Evolutionary conservation across 2,329 filamentous ascomycete genomes (phyloP), one percentile per base, ranked within the genome.

Genomic region (Beauveria australis): DNA sequence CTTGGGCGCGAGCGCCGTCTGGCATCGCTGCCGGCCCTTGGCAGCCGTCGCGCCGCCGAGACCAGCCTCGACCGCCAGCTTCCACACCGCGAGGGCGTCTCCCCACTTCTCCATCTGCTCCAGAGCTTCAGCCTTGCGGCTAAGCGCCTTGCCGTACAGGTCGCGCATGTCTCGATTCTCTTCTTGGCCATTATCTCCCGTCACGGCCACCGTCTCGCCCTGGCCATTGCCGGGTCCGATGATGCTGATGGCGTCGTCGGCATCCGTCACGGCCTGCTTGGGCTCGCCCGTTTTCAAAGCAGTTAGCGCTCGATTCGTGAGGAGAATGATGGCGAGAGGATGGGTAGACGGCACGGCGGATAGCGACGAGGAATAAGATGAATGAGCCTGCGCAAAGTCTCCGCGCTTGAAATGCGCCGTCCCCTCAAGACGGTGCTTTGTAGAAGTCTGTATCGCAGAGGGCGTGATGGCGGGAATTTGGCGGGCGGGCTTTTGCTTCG

Each of bases 91-190:
- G 0, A 85, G 86, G 1, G 94, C 94, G 55, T 97, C 93, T 3
- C 78, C 75, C 93, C 93, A 99, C 71, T 89, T 91, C 76, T 99
- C 94, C 80, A 99, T 88, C 70, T 96, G 89, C 73, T 99, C 94
- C 8, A 97, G 80, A 1, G 92, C 94, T 75, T 99, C 94, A 1
- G 94, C 94, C 77, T 97, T 97, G 59, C 94, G 88, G 76, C 90
- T 93, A 33, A 97, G 77, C 0, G 93, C 93, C 73, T 97, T 99
- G 58, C 91, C 92, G 70, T 89, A 97, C 64, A 96, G 89, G 19
- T 96, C 92, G 64, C 85, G 89, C 90, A 99, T 96, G 53, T 93
- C 88, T 66, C 95, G 94, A 22, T 78, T 77, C 60, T 87, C 81
- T 40, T 86, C 81, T 46, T 76, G 75, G n/a, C 78, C 76, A 60